phyloP scores from a whole-genome alignment of 371 early-diverging fungal genomes.

The Paraphysoderma sedebokerense region DNA sequence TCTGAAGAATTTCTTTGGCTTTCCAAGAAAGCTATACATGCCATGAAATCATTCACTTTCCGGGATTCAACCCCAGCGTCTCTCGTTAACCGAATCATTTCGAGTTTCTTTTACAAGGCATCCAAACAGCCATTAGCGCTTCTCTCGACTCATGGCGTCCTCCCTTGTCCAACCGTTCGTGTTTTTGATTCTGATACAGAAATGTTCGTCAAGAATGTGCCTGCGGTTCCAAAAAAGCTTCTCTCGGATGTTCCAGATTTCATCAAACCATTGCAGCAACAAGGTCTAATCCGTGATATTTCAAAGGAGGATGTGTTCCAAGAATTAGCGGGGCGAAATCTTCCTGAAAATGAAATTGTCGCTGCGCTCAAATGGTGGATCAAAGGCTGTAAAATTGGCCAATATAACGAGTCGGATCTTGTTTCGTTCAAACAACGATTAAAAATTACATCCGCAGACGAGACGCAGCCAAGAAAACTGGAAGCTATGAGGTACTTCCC shows the following conservation, averaged over 20 bases:
- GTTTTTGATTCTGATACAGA: conserved; percentile 28
- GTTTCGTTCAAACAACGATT: neutral
- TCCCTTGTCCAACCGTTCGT: conserved; percentile 28
- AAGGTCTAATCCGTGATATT: conserved; percentile 18
- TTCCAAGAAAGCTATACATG: conserved; percentile 3
- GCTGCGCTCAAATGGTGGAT: conserved; percentile 68
- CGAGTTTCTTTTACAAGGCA: conserved; percentile 32
- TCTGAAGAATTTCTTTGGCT: conserved; percentile 1
- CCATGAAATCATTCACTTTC: conserved; percentile 27
- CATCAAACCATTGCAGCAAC: conserved; percentile 28
- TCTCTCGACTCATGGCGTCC: conserved; percentile 48
- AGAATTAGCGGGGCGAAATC: conserved; percentile 37
- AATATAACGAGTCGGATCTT: neutral
- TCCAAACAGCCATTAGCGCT: conserved; percentile 29
- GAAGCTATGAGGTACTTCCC: conserved; percentile 26
- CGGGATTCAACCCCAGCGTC: conserved; percentile 52
- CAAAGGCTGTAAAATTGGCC: conserved; percentile 7
- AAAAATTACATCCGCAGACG: neutral
- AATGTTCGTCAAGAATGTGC: conserved; percentile 40
- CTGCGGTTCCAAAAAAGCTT: conserved; percentile 30
- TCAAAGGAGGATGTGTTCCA: conserved; percentile 38
- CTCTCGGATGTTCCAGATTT: conserved; percentile 32
- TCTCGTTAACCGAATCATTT: conserved; percentile 38
- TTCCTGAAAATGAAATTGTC: conserved; percentile 37
- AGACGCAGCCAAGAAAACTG: too few species aligned